Base-by-base conservation (phyloP, 306 rosid genomes). In the Lupinus albus region DNA sequence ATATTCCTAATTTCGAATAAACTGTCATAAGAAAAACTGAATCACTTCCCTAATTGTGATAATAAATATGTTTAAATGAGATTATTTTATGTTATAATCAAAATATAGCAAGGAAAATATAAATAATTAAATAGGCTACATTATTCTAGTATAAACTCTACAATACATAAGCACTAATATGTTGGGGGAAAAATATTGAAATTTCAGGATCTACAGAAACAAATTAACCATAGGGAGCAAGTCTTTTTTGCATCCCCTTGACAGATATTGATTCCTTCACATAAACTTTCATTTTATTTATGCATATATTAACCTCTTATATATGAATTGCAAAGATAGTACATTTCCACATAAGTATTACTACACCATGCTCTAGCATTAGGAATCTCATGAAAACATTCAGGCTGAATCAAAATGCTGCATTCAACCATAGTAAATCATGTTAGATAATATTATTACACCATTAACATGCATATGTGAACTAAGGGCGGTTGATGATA, bases 381-480 rank as follows among this genome's bases (percentile, higher is more conserved):
- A 14, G 45, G 57, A 60, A 33, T 18, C 17, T 2, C n/a, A 35
- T 36, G 48, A 46, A 4, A 36, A 46, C 13, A 52, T 4, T 25
- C 11, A 8, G 13, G 12, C 15, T 61, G 60, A 69, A 53, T 44
- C 59, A 54, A 53, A 69, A 44, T 42, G 47, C 67, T 76, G 72
- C 76, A 70, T 15, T 45, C 16, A 54, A 45, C 47, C 67, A 70
- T 45, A 52, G 16, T n/a, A 68, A 32, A 62, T 76, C 67, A 44
- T 44, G 67, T 62, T 21, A 50, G 59, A 30, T 17, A 62, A 12
- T 54, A 18, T 20, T 46, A 44, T 54, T 36, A 46, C 16, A 35
- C 41, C 49, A 7, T 2, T 8, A 20, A 54, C 52, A 74, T 8
- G 61, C 16, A 9, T 38, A 38, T 25, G 38, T 0, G 44, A 38